Base-by-base conservation (phyloP, 2,329 filamentous ascomycete species). In the Geoglossum cookeanum region DNA sequence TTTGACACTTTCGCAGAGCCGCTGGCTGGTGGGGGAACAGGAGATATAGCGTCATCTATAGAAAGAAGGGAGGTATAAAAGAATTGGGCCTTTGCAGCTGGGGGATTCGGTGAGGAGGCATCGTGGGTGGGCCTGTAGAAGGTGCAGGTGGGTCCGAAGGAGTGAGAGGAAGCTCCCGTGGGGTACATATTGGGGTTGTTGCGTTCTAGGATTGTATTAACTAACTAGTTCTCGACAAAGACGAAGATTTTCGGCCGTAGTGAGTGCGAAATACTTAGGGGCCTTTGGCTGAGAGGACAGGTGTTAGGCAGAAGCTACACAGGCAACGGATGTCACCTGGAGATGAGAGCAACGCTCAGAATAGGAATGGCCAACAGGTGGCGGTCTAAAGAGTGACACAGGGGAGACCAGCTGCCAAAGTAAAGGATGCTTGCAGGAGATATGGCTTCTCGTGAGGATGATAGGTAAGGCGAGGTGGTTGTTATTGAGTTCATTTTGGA, bases 41-140 rank as follows among this genome's bases (percentile, higher is more conserved):
- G 78, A 8, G 85, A 87, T n/a, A 94, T 76, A 29, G 87, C 87
- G 65, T 95, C 89, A 65, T 95, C 89, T 65, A 95, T 89, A 33
- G 88, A 84, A 55, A 91, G 78, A 11, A 81, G 74, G 9, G 88
- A 92, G 13, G 81, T 78, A 69, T 94, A 95, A 70, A 95, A 95
- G 72, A 88, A 95, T 61, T 88, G 86, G 27, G 84, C 77, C 35
- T 76, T 74, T 57, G 85, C 68, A 30, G 62, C 65, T 0, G 79
- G 75, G 15, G 85, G 84, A 29, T 15, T 17, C 30, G 17, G 49
- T n/a, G 49, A 53, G 17, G 49, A 53, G 5, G 30, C 15, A 3
- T 53, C 49, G 30, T 53, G 30, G 33, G 27, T 37, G 29, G 49
- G 49, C 30, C 22, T 61, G n/a, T 62, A 58, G 29, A 67, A 62